Percentiles rank a stretch among this genome's conserved stretches.
Evolutionary conservation across 2,329 filamentous ascomycete genomes (phyloP).

Genomic region (Colletotrichum spaethianum): DNA sequence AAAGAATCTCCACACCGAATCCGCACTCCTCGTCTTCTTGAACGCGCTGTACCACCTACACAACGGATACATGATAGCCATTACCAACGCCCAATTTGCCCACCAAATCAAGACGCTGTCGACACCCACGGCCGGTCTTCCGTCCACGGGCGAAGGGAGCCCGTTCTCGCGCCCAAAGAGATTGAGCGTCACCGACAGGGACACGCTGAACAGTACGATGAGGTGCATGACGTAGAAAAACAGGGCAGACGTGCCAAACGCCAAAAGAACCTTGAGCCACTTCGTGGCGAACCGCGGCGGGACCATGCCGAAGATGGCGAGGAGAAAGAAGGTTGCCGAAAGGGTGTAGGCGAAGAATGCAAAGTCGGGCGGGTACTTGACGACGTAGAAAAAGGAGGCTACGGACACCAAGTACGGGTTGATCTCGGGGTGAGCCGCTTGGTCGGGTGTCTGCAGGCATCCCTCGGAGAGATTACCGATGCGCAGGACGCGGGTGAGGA

Average conservation of each 20-base stretch:
- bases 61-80: constrained; percentile 58
- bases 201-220: constrained; percentile 50
- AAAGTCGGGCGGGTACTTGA: constrained; percentile 63
- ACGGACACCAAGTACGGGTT: constrained; percentile 60
- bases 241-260: constrained; percentile 61
- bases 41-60: constrained; percentile 59
- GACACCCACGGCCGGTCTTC: constrained; percentile 49
- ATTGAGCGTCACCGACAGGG: constrained; percentile 43
- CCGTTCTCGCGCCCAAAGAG: constrained; percentile 54
- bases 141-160: constrained; percentile 46
- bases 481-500: constrained; percentile 56
- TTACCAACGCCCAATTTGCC: constrained; percentile 51
- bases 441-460: constrained; percentile 58
- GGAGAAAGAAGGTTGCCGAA: constrained; percentile 55
- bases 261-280: constrained; percentile 54
- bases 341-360: constrained; percentile 61
- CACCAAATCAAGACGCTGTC: constrained; percentile 56
- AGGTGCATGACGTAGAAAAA: constrained; percentile 62
- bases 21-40: constrained; percentile 56
- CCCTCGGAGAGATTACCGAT: constrained; percentile 61
- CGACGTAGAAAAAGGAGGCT: constrained; percentile 61
- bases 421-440: constrained; percentile 45
- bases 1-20: constrained; percentile 64
- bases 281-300: constrained; percentile 49
- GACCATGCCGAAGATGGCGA: constrained; percentile 54